A percentile compares a stretch with the other conserved stretches of the same genome.
Conservation (phyloP, 768 basidiomycete genomes). For the Podaxis carcinomalis region DNA sequence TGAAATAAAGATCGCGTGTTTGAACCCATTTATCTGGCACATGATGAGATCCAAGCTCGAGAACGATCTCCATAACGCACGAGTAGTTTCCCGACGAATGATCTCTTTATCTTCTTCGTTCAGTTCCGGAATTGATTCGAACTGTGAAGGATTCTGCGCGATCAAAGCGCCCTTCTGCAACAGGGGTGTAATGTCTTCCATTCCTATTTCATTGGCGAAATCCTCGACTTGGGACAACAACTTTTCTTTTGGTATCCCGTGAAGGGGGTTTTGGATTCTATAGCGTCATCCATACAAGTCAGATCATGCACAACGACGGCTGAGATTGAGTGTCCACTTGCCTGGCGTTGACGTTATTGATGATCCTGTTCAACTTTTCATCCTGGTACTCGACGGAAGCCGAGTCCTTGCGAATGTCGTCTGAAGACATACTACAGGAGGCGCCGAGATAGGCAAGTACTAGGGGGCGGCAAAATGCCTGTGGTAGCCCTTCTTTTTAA, state of each 20-base stretch:
- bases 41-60: not conserved
- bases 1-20: slow-evolving; percentile 32
- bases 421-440: not conserved
- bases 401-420: slow-evolving; percentile 3
- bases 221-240: slow-evolving; percentile 54
- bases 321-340: not conserved
- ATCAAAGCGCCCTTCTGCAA: slow-evolving; percentile 70
- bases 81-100: slow-evolving; percentile 35
- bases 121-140: slow-evolving; percentile 30
- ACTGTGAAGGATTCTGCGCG: slow-evolving; percentile 54
- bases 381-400: not conserved
- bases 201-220: slow-evolving; percentile 47
- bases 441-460: not conserved
- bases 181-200: slow-evolving; percentile 33
- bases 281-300: not conserved
- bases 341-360: slow-evolving; percentile 17
- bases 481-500: slow-evolving; percentile 1
- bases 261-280: slow-evolving; percentile 34
- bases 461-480: not conserved
- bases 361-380: slow-evolving; percentile 4
- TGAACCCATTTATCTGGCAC: slow-evolving; percentile 39
- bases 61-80: slow-evolving; percentile 16
- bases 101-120: slow-evolving; percentile 26
- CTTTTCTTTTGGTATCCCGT: slow-evolving; percentile 53
- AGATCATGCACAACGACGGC: not conserved